Conservation (phyloP, 73 alveolate genomes). For the Breviolum minutum region DNA sequence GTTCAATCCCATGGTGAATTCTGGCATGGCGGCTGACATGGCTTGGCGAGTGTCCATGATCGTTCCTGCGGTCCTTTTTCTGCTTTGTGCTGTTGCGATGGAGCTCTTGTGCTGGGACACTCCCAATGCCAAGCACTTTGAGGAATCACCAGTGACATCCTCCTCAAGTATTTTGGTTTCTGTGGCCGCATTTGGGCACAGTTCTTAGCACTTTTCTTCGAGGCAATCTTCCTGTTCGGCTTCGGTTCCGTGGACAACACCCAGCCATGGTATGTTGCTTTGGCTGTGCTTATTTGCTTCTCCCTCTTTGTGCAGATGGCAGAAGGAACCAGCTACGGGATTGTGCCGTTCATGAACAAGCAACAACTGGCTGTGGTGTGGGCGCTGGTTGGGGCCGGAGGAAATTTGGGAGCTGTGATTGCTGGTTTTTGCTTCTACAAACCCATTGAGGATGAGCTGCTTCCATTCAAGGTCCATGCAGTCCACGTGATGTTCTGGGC, state of each 20-base stretch:
- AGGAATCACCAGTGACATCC: conserved; percentile 15
- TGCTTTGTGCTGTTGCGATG: not conserved
- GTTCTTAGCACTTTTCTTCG: conserved; percentile 65
- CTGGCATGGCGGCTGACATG: not conserved
- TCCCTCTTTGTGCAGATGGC: conserved; percentile 70
- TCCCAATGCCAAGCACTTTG: conserved; percentile 27
- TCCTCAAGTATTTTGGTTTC: not conserved
- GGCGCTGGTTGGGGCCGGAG: conserved; percentile 68
- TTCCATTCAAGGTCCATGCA: conserved; percentile 53
- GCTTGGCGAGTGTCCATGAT: conserved; percentile 22
- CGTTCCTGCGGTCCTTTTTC: not conserved
- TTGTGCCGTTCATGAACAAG: conserved; percentile 58
- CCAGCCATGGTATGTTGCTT: too few relatives aligned
- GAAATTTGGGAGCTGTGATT: conserved; percentile 63
- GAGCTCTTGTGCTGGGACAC: conserved; percentile 48
- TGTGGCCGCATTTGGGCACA: too few relatives aligned
- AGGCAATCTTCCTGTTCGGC: conserved; percentile 39
- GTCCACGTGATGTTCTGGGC: conserved; percentile 77
- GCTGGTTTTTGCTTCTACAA: conserved; percentile 59
- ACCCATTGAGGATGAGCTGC: conserved; percentile 34
- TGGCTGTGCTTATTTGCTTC: conserved; percentile 33
- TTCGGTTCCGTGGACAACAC: conserved; percentile 51
- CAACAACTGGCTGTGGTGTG: conserved; percentile 41
- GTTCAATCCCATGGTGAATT: not conserved
- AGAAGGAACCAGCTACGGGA: conserved; percentile 33